Conservation (phyloP, 176 grass and related monocot genomes). For the Avena atlantica region DNA sequence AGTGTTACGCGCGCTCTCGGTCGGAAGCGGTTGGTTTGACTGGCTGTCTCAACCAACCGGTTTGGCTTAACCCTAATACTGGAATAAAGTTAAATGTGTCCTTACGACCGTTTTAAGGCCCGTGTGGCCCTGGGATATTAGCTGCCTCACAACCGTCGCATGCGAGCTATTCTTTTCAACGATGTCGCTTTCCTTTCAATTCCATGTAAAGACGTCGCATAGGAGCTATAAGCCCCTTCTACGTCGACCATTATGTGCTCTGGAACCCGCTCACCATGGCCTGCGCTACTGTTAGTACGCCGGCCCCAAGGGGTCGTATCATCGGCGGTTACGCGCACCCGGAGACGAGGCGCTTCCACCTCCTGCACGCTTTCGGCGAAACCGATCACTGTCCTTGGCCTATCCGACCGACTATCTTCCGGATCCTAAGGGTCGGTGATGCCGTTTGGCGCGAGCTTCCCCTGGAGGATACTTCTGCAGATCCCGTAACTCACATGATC, state of each 20-base stretch:
- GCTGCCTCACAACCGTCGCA: no score
- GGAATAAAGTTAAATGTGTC: no score
- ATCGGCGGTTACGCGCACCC: constrained; percentile 14
- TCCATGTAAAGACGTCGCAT: no score
- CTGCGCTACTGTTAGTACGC: background rate
- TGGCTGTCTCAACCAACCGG: no score
- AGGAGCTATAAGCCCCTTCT: no score
- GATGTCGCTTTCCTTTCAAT: no score
- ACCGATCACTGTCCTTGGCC: background rate
- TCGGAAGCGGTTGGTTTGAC: no score
- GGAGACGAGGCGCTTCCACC: constrained; percentile 21
- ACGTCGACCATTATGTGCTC: background rate
- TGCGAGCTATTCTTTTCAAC: no score
- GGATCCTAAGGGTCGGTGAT: background rate
- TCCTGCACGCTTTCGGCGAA: background rate
- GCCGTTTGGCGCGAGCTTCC: background rate
- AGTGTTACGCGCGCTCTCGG: no score
- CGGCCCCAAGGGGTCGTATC: background rate
- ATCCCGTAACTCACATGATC: background rate
- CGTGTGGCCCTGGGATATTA: no score
- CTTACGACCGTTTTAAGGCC: no score
- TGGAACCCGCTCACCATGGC: constrained; percentile 6
- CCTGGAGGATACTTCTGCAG: background rate
- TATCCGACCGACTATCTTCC: background rate
- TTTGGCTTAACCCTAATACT: no score